Evolutionary conservation across 768 basidiomycete species (phyloP), one percentile per base, ranked within the genome.

Genomic region (Amanita polypyramis): DNA sequence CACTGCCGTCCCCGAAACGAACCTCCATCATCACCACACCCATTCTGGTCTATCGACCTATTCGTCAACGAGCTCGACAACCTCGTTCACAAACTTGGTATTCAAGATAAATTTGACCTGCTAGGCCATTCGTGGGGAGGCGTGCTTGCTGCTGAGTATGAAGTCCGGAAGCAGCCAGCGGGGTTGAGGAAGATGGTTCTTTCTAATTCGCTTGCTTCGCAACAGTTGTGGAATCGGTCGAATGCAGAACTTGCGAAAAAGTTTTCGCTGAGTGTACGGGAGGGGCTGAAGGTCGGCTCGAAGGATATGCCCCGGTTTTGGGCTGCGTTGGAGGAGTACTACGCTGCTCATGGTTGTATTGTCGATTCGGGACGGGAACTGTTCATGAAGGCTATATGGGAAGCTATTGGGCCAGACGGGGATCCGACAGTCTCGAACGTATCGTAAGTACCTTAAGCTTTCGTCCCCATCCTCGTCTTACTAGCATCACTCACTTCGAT

Each of bases 91-190:
- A 53, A 72, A 17, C 61, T 80, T 15, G 65, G 60, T 0, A 67
- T 79, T 50, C 36, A 56, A 7, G 54, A 58, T 4, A 52, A 56
- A n/a, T 79, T 69, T 55, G 65, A 70, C 52, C 55, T 80, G 1
- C 52, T 70, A 1, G 73, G 77, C 0, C 76, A 77, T 38, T 76
- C 73, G 6, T 75, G 76, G 76, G 77, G 76, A 14, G 74, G 69
- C 1, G 76, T 75, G 60, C 60, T 78, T 10, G 72, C 62, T 0
- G 53, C 62, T 2, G 63, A 69, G 21, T 70, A 68, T 43, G 69
- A 52, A 2, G 57, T 64, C 36, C 51, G 58, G n/a, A 59, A 62
- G 9, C 62, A 66, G 15, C 70, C 70, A 3, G 15, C 46, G 0
- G 69, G 68, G 1, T 48, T 74, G 2, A 61, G 55, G 30, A 64